phyloP scores from a whole-genome alignment of 768 basidiomycete genomes.

The Leccinum imitatum region DNA sequence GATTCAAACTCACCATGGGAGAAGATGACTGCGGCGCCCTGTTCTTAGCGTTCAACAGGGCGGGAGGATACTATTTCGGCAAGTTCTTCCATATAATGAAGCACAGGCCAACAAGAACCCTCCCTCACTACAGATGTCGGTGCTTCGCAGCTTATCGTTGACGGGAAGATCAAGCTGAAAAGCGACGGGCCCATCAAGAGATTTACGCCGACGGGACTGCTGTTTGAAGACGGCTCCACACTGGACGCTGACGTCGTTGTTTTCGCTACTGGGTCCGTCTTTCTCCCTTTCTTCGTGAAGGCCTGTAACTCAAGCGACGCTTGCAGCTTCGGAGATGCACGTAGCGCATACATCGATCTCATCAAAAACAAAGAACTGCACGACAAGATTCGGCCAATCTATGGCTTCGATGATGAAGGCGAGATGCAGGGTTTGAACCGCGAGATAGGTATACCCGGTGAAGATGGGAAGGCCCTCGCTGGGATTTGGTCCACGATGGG shows the following conservation, averaged over 20 bases:
- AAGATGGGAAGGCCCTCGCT: constrained; percentile 14
- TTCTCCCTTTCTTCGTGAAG: neutral
- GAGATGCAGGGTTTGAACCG: constrained; percentile 36
- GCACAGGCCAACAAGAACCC: neutral
- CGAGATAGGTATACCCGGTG: constrained; percentile 43
- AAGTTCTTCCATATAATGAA: constrained; percentile 1
- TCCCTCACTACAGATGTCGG: constrained; percentile 34
- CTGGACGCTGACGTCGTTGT: constrained; percentile 47
- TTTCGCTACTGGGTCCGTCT: constrained; percentile 29
- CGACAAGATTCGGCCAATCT: constrained; percentile 24
- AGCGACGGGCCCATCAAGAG: constrained; percentile 30
- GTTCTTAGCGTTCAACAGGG: constrained; percentile 45
- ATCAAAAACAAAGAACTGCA: constrained; percentile 22
- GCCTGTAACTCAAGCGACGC: neutral
- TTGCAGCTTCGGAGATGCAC: constrained; percentile 24
- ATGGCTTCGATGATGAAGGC: constrained; percentile 35
- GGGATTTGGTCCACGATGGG: constrained; percentile 62
- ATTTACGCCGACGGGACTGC: constrained; percentile 30
- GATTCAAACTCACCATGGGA: constrained; percentile 57
- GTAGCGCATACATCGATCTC: constrained; percentile 15
- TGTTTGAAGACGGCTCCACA: constrained; percentile 33
- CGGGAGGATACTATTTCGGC: constrained; percentile 72
- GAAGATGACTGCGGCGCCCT: constrained; percentile 51
- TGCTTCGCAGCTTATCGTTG: constrained; percentile 42
- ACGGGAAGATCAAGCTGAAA: constrained; percentile 48